phyloP scores from a whole-genome alignment of 2,329 filamentous ascomycete species.

The Claviceps fusiformis region DNA sequence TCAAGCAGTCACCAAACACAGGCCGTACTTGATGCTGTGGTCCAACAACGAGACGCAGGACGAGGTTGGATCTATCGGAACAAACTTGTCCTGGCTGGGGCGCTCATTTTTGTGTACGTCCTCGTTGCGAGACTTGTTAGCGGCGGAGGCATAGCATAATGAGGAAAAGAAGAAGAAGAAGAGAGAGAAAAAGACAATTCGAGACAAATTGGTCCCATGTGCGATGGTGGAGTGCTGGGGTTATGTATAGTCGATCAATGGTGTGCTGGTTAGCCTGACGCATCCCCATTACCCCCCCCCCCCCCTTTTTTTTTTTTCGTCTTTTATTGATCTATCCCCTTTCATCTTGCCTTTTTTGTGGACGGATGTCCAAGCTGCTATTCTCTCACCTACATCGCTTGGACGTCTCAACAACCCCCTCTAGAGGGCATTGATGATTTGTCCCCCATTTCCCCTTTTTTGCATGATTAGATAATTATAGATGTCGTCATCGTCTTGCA shows the following conservation, averaged over 20 bases:
- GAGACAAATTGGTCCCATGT: neutral
- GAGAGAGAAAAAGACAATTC: neutral
- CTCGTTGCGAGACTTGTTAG: conserved; percentile 63
- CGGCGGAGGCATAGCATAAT: conserved; percentile 20
- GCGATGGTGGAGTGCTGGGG: neutral
- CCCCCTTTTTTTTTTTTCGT: neutral
- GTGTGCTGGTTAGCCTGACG: too few species aligned
- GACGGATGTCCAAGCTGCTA: neutral
- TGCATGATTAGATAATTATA: too few species aligned
- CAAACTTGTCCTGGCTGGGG: conserved; percentile 60
- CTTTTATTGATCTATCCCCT: neutral
- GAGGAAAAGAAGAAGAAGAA: too few species aligned
- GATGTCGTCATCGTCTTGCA: too few species aligned
- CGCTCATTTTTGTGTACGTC: conserved; percentile 67
- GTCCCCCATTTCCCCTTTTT: too few species aligned
- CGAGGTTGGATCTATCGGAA: conserved; percentile 72
- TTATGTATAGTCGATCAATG: neutral
- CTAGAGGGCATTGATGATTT: too few species aligned
- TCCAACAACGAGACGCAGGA: conserved; percentile 63
- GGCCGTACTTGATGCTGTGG: conserved; percentile 64
- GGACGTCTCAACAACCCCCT: too few species aligned
- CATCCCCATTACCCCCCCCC: too few species aligned
- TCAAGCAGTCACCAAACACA: conserved; percentile 50
- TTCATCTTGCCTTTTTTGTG: neutral
- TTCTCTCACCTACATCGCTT: too few species aligned